Conservation (phyloP, 352 stramenopile genomes). For the Phytophthora uliginosa region DNA sequence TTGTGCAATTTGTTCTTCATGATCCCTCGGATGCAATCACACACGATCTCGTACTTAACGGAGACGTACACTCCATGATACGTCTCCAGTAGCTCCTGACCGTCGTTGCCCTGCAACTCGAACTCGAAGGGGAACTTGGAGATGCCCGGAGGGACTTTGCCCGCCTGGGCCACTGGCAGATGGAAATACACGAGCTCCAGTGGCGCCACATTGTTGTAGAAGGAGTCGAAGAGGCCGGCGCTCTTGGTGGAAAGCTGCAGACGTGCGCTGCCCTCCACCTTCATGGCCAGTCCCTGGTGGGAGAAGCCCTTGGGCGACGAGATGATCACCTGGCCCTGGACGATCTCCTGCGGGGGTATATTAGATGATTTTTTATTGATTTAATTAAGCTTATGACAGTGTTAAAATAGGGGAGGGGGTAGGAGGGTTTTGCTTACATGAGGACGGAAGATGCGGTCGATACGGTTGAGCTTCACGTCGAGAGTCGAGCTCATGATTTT, state of each 20-base stretch:
- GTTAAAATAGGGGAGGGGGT: not conserved
- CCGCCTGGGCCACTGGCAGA: slow-evolving; percentile 69
- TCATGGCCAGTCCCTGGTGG: slow-evolving; percentile 86
- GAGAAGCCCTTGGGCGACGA: slow-evolving; percentile 88
- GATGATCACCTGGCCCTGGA: slow-evolving; percentile 90
- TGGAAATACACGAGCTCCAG: slow-evolving; percentile 90
- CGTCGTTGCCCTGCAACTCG: slow-evolving; percentile 72
- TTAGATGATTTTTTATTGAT: slow-evolving; percentile 9
- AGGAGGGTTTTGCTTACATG: slow-evolving; percentile 51
- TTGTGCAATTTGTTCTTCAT: slow-evolving; percentile 91
- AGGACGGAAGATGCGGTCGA: slow-evolving; percentile 88
- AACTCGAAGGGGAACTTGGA: slow-evolving; percentile 94
- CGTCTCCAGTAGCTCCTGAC: slow-evolving; percentile 87
- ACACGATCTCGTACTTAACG: slow-evolving; percentile 92
- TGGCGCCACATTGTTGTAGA: slow-evolving; percentile 81
- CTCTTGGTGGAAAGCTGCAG: slow-evolving; percentile 87
- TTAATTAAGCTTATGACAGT: not conserved
- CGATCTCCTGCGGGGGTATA: slow-evolving; percentile 60
- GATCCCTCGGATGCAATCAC: slow-evolving; percentile 86
- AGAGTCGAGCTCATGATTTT: slow-evolving; percentile 81
- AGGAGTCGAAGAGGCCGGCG: slow-evolving; percentile 85
- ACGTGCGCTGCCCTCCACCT: slow-evolving; percentile 83
- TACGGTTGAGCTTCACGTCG: slow-evolving; percentile 87
- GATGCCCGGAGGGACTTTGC: slow-evolving; percentile 83
- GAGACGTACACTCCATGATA: slow-evolving; percentile 95